Percentiles rank a stretch among this genome's conserved stretches.
Conservation (phyloP, 352 stramenopile species). For the Detonula confervacea region DNA sequence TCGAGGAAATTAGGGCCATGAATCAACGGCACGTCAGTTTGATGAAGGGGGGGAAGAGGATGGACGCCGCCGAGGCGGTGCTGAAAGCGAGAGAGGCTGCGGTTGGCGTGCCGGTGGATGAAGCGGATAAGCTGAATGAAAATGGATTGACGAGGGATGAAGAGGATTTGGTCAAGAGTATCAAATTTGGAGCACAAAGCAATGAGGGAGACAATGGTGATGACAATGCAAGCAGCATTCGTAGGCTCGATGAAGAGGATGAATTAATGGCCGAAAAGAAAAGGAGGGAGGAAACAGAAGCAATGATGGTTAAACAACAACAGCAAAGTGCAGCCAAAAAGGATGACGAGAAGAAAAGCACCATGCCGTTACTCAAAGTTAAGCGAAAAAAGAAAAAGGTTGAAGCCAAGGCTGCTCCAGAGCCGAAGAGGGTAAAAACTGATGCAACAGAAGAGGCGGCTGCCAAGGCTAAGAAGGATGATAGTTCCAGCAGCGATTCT, state of each 20-base stretch:
- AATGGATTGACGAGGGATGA: constrained; percentile 74
- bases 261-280: constrained; percentile 66
- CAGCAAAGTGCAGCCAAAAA: constrained; percentile 30
- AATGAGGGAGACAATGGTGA: constrained; percentile 24
- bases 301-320: constrained; percentile 47
- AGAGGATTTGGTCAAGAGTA: constrained; percentile 75
- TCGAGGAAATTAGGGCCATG: constrained; percentile 98
- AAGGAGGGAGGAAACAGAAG: constrained; percentile 52
- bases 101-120: constrained; percentile 14
- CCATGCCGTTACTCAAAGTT: constrained; percentile 62
- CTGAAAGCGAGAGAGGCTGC: constrained; percentile 52
- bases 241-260: constrained; percentile 69
- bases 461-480: constrained; percentile 1
- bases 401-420: background rate
- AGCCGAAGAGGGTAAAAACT: constrained; percentile 16
- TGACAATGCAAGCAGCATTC: constrained; percentile 32
- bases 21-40: constrained; percentile 94
- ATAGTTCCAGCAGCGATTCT: background rate
- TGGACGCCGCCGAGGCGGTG: constrained; percentile 60
- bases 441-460: constrained; percentile 1
- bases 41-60: constrained; percentile 63
- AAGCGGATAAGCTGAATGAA: constrained; percentile 61
- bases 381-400: constrained; percentile 64
- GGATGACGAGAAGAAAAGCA: constrained; percentile 24
- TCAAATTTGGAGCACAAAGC: constrained; percentile 74